Percentiles rank a stretch among this genome's conserved stretches.
Evolutionary conservation across 805 yeast species (phyloP).

Genomic region (Candida awuae): DNA sequence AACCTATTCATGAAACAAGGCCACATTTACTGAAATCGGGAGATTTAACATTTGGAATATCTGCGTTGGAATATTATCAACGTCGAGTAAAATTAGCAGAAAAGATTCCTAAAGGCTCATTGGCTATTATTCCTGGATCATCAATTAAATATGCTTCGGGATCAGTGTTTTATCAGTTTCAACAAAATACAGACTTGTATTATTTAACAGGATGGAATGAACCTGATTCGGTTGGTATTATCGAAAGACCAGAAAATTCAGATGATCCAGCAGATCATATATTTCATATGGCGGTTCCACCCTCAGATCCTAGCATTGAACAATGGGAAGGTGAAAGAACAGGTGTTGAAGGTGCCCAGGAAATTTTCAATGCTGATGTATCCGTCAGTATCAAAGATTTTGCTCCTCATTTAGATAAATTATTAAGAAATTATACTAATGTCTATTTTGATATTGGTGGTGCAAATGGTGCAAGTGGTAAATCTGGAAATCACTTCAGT

Average conservation of each 20-base stretch:
- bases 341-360: slow-evolving; percentile 74
- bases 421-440: slow-evolving; percentile 41
- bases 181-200: slow-evolving; percentile 82
- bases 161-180: slow-evolving; percentile 84
- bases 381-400: slow-evolving; percentile 45
- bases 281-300: slow-evolving; percentile 80
- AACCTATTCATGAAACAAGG: slow-evolving; percentile 79
- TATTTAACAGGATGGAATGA: slow-evolving; percentile 91
- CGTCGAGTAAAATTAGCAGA: slow-evolving; percentile 57
- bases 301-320: slow-evolving; percentile 67
- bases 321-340: slow-evolving; percentile 94
- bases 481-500: slow-evolving; percentile 6
- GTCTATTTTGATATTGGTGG: slow-evolving; percentile 46
- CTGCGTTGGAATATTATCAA: slow-evolving; percentile 71
- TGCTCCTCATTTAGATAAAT: slow-evolving; percentile 34
- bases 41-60: slow-evolving; percentile 79
- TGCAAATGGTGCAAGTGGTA: slow-evolving; percentile 7
- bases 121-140: slow-evolving; percentile 70
- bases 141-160: slow-evolving; percentile 76
- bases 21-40: slow-evolving; percentile 70
- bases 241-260: slow-evolving; percentile 52
- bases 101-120: slow-evolving; percentile 50
- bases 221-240: slow-evolving; percentile 64
- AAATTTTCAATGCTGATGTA: slow-evolving; percentile 81
- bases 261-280: slow-evolving; percentile 38